Evolutionary conservation across 768 basidiomycete species (phyloP), one percentile per base, ranked within the genome.

Genomic region (Lactarius tabidus): DNA sequence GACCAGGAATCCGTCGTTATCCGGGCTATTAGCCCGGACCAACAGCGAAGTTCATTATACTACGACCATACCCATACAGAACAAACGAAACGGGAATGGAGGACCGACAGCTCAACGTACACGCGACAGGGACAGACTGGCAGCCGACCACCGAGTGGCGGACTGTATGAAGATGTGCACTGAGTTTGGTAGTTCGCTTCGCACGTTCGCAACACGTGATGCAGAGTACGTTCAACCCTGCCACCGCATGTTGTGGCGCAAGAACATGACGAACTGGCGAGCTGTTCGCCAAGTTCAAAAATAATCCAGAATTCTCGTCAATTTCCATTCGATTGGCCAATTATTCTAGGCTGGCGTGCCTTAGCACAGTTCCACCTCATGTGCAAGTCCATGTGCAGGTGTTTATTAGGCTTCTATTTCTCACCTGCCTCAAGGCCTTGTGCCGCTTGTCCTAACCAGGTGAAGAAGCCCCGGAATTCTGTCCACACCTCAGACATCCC

Each of bases 351-450:
- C 48, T 51, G 43, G n/a, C 41, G 57, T 45, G 20, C 15, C 43
- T 60, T n/a, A n/a, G n/a, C n/a, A 26, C 26, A 33, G 18, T 28
- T 26, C 20, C 33, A 29, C 33, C 45, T n/a, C 33, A 33, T 33
- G 33, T 33, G 33, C 33, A 8, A 8, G 33, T 8, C 33, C 33
- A 33, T 33, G 33, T 36, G 10, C 10, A 26, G 28, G 12, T 10
- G 8, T 23, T 33, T 4, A 23, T 38, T 26, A 33, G 36, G 2
- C 45, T 48, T 59, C 59, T n/a, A 45, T 41, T 53, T 61, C 52
- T 41, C 54, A 45, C 29, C 53, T 26, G 63, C 63, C 53, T 45
- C 53, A 41, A 59, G 58, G 52, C 58, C 7, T 45, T 9, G 31
- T 26, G 8, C 9, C 26, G 15, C 54, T 60, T 48, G 18, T 35